A percentile compares a stretch with the other conserved stretches of the same genome.
These are phyloP conservation scores for Phytopythium kandeliae DNA, from an alignment of 352 stramenopile species.

Conservation along the genomic window DNA sequence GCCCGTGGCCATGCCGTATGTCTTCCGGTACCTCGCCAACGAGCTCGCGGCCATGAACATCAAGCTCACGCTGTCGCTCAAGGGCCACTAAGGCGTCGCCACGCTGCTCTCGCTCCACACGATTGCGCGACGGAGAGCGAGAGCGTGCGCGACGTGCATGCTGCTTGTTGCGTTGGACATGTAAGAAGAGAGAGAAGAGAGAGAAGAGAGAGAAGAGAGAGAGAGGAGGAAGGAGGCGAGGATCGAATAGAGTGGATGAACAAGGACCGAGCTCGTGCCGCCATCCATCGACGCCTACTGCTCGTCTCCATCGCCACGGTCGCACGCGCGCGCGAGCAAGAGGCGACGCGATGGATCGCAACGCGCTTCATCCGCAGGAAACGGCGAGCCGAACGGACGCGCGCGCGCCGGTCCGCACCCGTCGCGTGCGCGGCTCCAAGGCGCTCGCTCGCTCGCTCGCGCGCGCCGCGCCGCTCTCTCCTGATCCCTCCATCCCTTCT, in stretches of 20 bases:
- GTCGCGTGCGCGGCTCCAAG: neutral
- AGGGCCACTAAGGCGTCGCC: constrained; percentile 19
- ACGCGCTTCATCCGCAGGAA: neutral
- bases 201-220: constrained; percentile 1
- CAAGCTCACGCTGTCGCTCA: constrained; percentile 94
- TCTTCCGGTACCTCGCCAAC: constrained; percentile 98
- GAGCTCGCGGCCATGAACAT: constrained; percentile 99
- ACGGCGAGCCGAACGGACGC: neutral
- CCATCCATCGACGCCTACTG: too few relatives aligned
- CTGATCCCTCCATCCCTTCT: too few relatives aligned
- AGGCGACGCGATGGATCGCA: neutral
- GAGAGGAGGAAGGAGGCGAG: neutral
- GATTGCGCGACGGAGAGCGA: too few relatives aligned
- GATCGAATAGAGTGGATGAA: constrained; percentile 2
- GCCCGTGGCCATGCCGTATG: constrained; percentile 97
- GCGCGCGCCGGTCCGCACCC: neutral
- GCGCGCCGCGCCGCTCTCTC: too few relatives aligned
- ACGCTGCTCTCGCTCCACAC: too few relatives aligned
- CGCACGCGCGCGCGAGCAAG: neutral
- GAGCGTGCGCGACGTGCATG: too few relatives aligned
- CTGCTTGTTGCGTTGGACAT: too few relatives aligned
- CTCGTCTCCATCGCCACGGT: too few relatives aligned
- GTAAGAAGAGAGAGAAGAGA: neutral
- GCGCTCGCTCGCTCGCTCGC: too few relatives aligned
- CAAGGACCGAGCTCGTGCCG: too few relatives aligned